A percentile compares a stretch with the other conserved stretches of the same genome.
These are phyloP conservation scores for Candida pseudocylindracea DNA, from an alignment of 1,139 yeast species.

Conservation along the genomic window DNA sequence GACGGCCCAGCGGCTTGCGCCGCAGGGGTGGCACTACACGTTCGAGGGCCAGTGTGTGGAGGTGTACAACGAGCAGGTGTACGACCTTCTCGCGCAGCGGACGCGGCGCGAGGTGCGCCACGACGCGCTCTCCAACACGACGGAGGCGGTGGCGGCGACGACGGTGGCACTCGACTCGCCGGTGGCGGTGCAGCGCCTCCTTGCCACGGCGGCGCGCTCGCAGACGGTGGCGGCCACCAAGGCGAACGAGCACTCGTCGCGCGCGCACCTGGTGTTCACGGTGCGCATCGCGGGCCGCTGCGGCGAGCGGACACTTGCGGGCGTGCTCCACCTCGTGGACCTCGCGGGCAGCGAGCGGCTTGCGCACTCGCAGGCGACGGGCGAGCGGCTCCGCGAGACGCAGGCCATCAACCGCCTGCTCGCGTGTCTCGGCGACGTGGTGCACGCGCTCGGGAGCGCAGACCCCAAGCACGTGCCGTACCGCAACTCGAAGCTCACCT, in stretches of 20 bases:
- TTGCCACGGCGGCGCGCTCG: conserved; percentile 40
- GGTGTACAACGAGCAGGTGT: conserved; percentile 65
- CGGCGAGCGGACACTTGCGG: conserved; percentile 14
- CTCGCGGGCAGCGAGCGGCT: conserved; percentile 82
- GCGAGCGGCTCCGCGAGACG: conserved; percentile 70
- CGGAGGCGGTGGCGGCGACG: conserved; percentile 30
- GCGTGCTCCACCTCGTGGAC: conserved; percentile 56
- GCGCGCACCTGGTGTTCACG: conserved; percentile 53
- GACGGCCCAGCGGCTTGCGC: conserved; percentile 24
- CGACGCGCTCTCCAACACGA: conserved; percentile 30
- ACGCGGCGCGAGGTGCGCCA: conserved; percentile 53
- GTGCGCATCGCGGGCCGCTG: conserved; percentile 29
- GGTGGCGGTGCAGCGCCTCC: conserved; percentile 22
- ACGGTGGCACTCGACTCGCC: conserved; percentile 36
- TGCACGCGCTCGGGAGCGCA: conserved; percentile 26
- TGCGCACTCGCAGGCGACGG: conserved; percentile 52
- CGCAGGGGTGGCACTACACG: conserved; percentile 43
- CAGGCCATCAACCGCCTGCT: conserved; percentile 78
- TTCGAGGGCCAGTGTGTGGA: conserved; percentile 68
- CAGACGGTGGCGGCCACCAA: conserved; percentile 49
- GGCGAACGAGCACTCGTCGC: conserved; percentile 57
- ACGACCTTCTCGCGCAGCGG: conserved; percentile 25
- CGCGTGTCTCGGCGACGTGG: conserved; percentile 82
- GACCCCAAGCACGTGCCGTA: conserved; percentile 28
- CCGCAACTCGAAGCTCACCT: conserved; percentile 47